Percentiles rank a stretch among this genome's conserved stretches.
Evolutionary conservation across 805 yeast genomes (phyloP).

Genomic region (Nakazawaea anatomiae): DNA sequence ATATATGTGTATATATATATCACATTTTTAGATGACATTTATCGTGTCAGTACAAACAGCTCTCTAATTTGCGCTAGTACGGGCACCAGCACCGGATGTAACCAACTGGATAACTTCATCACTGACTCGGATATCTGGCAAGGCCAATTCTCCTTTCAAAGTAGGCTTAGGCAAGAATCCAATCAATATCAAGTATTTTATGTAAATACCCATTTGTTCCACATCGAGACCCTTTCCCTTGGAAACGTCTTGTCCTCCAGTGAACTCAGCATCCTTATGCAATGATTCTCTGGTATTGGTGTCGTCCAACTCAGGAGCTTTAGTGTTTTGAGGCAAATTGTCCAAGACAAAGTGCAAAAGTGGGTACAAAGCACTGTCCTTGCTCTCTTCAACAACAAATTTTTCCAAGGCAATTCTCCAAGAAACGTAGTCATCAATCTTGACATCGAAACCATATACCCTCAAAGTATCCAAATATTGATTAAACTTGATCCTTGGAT

Average conservation of each 20-base stretch:
- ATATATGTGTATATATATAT: too few relatives aligned
- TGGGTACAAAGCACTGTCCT: slow-evolving; percentile 88
- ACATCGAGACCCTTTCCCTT: slow-evolving; percentile 71
- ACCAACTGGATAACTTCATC: slow-evolving; percentile 53
- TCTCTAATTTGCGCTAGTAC: slow-evolving; percentile 53
- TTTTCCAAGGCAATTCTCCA: slow-evolving; percentile 79
- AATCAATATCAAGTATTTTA: slow-evolving; percentile 71
- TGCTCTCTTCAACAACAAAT: slow-evolving; percentile 66
- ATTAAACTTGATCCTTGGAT: slow-evolving; percentile 82
- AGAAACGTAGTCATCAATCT: slow-evolving; percentile 56
- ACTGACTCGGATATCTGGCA: slow-evolving; percentile 55
- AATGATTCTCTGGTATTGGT: slow-evolving; percentile 70
- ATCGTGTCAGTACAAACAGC: too few relatives aligned
- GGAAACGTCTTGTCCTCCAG: slow-evolving; percentile 56
- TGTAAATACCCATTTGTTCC: slow-evolving; percentile 64
- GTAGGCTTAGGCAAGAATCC: slow-evolving; percentile 74
- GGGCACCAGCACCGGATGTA: slow-evolving; percentile 65
- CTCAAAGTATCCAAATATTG: slow-evolving; percentile 64
- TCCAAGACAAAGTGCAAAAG: slow-evolving; percentile 91
- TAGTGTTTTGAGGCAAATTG: slow-evolving; percentile 82
- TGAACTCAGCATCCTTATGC: slow-evolving; percentile 50
- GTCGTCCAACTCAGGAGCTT: slow-evolving; percentile 95
- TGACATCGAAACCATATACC: slow-evolving; percentile 67
- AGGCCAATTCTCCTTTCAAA: slow-evolving; percentile 27
- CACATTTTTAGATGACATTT: too few relatives aligned